These are phyloP conservation scores for Mycena filopes DNA, from an alignment of 768 basidiomycete species.

Conservation along the genomic window DNA sequence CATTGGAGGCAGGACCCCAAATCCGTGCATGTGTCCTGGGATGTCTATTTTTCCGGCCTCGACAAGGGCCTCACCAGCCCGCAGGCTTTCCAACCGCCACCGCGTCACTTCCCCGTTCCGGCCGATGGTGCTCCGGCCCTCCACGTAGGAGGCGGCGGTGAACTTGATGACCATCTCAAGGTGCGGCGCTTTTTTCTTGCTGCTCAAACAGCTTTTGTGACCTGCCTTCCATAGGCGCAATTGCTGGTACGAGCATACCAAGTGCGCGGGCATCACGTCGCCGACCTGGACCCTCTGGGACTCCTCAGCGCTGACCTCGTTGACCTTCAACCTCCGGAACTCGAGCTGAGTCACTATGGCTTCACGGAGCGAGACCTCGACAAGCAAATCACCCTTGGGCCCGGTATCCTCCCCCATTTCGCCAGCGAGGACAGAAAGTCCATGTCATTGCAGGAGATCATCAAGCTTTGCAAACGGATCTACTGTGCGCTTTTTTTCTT, in stretches of 20 bases:
- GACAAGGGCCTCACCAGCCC: slow-evolving; percentile 85
- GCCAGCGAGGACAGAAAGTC: slow-evolving; percentile 86
- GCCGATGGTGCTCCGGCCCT: slow-evolving; percentile 85
- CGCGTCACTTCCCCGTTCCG: slow-evolving; percentile 74
- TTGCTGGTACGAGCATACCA: slow-evolving; percentile 98
- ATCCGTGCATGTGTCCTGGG: slow-evolving; percentile 95
- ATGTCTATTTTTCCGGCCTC: slow-evolving; percentile 92
- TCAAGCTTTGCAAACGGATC: slow-evolving; percentile 88
- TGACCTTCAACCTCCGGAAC: slow-evolving; percentile 82
- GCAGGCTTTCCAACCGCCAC: slow-evolving; percentile 89
- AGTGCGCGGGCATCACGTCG: slow-evolving; percentile 97
- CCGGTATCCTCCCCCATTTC: slow-evolving; percentile 96
- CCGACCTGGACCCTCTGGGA: slow-evolving; percentile 95
- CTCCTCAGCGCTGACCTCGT: slow-evolving; percentile 91
- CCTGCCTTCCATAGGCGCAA: slow-evolving; percentile 80
- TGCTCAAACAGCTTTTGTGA: slow-evolving; percentile 11
- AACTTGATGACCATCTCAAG: slow-evolving; percentile 95
- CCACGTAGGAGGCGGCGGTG: slow-evolving; percentile 72
- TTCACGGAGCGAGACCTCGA: slow-evolving; percentile 95
- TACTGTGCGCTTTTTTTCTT: slow-evolving; percentile 75
- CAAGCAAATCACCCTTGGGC: slow-evolving; percentile 93
- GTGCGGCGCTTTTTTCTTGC: slow-evolving; percentile 52
- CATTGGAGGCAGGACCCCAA: slow-evolving; percentile 91
- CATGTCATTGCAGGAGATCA: slow-evolving; percentile 92
- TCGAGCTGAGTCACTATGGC: slow-evolving; percentile 94